A percentile compares a stretch with the other conserved stretches of the same genome.
phyloP scores from a whole-genome alignment of 495 filamentous ascomycete species.

The Aspergillus kassunensis region DNA sequence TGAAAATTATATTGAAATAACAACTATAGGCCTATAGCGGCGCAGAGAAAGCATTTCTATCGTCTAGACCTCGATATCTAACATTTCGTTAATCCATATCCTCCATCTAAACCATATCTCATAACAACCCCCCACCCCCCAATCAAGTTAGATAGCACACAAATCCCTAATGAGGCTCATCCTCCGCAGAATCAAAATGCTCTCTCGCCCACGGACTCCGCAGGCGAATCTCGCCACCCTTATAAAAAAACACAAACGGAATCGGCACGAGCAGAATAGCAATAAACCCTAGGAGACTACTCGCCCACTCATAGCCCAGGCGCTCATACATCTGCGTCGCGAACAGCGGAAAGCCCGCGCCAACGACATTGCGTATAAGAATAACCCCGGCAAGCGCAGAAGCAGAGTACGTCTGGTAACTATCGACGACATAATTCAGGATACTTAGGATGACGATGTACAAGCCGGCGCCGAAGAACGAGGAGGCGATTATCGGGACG shows the following conservation, averaged over 20 bases:
- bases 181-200: slow-evolving; percentile 37
- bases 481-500: slow-evolving; percentile 50
- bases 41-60: no score
- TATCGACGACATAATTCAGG: slow-evolving; percentile 65
- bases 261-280: slow-evolving; percentile 56
- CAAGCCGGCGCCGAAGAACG: slow-evolving; percentile 61
- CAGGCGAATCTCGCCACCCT: slow-evolving; percentile 32
- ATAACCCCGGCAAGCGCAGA: slow-evolving; percentile 50
- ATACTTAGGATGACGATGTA: slow-evolving; percentile 59
- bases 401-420: slow-evolving; percentile 65
- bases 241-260: slow-evolving; percentile 44
- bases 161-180: slow-evolving; percentile 29
- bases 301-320: slow-evolving; percentile 59
- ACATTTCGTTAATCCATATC: no score
- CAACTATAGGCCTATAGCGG: no score
- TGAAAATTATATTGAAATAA: no score
- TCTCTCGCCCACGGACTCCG: slow-evolving; percentile 41
- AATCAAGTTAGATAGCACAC: no score
- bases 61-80: no score
- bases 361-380: slow-evolving; percentile 39
- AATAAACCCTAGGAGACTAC: slow-evolving; percentile 56
- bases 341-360: slow-evolving; percentile 45
- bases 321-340: slow-evolving; percentile 55
- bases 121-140: no score
- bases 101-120: no score